These are phyloP conservation scores for Vaccinium myrtillus DNA, from an alignment of 148 eudicot genomes.

Conservation along the genomic window DNA sequence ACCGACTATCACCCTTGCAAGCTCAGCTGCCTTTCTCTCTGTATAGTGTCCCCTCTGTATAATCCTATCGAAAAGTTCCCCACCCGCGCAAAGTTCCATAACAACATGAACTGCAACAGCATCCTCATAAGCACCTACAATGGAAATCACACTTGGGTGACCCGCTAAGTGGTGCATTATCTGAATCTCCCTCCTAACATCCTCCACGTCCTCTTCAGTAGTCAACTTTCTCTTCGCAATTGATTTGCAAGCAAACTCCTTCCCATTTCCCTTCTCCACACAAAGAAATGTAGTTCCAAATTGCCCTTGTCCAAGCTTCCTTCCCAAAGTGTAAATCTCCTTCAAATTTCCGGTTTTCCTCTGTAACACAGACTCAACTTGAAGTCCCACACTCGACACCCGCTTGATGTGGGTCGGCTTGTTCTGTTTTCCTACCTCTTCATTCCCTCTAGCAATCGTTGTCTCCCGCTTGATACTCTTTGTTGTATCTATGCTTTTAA, in stretches of 20 bases:
- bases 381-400: conserved; percentile 40
- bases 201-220: conserved; percentile 58
- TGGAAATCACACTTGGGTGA: conserved; percentile 46
- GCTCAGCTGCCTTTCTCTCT: conserved; percentile 60
- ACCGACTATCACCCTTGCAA: conserved; percentile 51
- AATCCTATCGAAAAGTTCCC: conserved; percentile 63
- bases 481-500: conserved; percentile 12
- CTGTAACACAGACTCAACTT: conserved; percentile 45
- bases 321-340: conserved; percentile 42
- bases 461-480: conserved; percentile 25
- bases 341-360: conserved; percentile 48
- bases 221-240: conserved; percentile 56
- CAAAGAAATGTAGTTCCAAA: conserved; percentile 54
- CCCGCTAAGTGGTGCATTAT: conserved; percentile 66
- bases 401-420: conserved; percentile 35
- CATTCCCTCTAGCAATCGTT: conserved; percentile 11
- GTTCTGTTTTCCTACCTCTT: conserved; percentile 7
- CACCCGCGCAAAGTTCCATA: conserved; percentile 60
- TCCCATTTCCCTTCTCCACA: conserved; percentile 39
- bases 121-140: conserved; percentile 58
- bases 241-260: conserved; percentile 51
- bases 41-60: conserved; percentile 51
- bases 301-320: conserved; percentile 61
- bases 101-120: conserved; percentile 55
- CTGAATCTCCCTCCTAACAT: conserved; percentile 60